phyloP scores from a whole-genome alignment of 2,329 filamentous ascomycete genomes.

The Colletotrichum sp. region DNA sequence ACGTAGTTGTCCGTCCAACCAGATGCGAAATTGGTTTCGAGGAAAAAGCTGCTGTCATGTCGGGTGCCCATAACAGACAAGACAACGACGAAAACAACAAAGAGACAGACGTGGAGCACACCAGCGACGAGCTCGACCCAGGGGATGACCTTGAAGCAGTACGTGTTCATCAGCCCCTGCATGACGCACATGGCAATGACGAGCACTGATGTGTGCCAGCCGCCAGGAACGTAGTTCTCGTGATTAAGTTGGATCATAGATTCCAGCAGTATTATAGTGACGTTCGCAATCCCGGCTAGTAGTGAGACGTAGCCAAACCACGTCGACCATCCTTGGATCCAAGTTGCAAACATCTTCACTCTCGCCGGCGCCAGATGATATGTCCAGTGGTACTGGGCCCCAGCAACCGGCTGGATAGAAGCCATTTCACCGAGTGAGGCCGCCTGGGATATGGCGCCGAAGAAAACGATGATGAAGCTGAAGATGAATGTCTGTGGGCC shows the following conservation, averaged over 20 bases:
- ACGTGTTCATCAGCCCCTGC: conserved; percentile 1
- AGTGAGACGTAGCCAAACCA: not conserved
- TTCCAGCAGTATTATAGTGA: not conserved
- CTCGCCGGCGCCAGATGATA: not conserved
- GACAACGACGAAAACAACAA: not conserved
- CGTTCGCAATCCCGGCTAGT: not conserved
- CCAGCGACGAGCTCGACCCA: not conserved
- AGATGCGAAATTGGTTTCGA: not conserved
- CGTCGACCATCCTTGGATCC: not conserved
- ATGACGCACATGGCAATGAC: not conserved
- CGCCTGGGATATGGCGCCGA: not conserved
- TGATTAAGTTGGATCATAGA: not conserved
- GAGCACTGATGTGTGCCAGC: not conserved
- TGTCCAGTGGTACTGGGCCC: not conserved
- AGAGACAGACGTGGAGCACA: not conserved
- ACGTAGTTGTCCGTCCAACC: not conserved
- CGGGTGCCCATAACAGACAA: not conserved
- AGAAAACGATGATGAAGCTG: not conserved
- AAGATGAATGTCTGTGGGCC: not conserved
- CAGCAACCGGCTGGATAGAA: not conserved
- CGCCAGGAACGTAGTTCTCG: not conserved
- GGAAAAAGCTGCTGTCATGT: not conserved
- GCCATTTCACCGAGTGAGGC: conserved; percentile 3
- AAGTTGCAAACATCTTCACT: not conserved
- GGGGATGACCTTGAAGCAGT: not conserved